Base-by-base conservation (phyloP, 1,139 yeast genomes). In the Candida buenavistaensis region DNA sequence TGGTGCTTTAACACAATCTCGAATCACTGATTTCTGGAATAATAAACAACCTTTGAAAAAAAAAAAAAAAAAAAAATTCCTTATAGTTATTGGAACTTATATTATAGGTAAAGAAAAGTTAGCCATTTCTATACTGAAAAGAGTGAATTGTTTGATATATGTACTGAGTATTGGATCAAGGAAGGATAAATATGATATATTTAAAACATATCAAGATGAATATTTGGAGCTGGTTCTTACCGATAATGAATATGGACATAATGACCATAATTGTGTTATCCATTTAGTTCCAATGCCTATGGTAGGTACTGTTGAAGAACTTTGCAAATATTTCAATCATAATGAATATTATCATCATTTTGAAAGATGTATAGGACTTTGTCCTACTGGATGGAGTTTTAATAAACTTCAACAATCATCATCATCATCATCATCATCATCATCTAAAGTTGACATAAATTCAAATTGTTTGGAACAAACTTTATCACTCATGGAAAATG, bases 331-430 rank as follows among this genome's bases (percentile, higher is more conserved):
- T 49, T 70, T 79, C 50, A 65, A 67, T 38, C 71, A 66, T 41
- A 72, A 73, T 43, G 62, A 62, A 22, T 75, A 75, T 41, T 64
- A 64, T 26, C 59, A 61, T 14, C 54, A 56, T 37, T 80, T 68
- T 58, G 78, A 75, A 39, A 64, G 82, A 22, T 71, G 85, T 32
- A 65, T 84, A 15, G 89, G 85, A 0, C 55, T 84, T 20, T 58
- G 78, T 23, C 96, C 97, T 0, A 88, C 97, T 0, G 97, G 97
- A 0, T 90, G 97, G 97, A 68, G 87, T 2, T 82, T 77, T 53
- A 36, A 40, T n/a, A 46, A 50, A 25, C 23, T 28, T 30, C 27
- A 27, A 28, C 7, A 23, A 30, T 12, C 26, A 17, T 25, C 22
- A 20, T 9, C 22, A 20, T 9, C 22, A 20, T 9, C 22, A 20